These are phyloP conservation scores for Daldinia grandis DNA, from an alignment of 495 filamentous ascomycete species.

Conservation along the genomic window DNA sequence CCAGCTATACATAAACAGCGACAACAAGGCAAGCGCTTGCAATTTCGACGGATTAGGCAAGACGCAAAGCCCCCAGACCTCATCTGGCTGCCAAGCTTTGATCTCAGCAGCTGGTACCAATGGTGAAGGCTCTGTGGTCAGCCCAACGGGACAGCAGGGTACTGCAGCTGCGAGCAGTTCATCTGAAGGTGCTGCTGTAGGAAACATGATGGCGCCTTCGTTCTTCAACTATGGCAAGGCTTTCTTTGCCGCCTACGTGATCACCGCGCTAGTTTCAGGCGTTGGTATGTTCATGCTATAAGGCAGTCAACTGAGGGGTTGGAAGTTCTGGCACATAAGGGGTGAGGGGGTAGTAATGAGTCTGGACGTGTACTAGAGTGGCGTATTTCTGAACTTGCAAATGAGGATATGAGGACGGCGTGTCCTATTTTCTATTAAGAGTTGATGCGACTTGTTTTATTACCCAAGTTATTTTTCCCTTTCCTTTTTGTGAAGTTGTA, in stretches of 20 bases:
- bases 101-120: slow-evolving; percentile 53
- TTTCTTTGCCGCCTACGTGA: slow-evolving; percentile 67
- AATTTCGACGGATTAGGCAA: slow-evolving; percentile 75
- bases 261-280: slow-evolving; percentile 67
- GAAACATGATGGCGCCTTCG: slow-evolving; percentile 55
- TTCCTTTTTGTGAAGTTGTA: background rate
- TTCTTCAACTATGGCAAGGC: slow-evolving; percentile 65
- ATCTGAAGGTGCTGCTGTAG: slow-evolving; percentile 40
- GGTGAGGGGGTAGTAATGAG: slow-evolving; percentile 19
- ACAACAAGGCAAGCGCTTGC: slow-evolving; percentile 67
- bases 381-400: slow-evolving; percentile 17
- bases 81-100: slow-evolving; percentile 51
- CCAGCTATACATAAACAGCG: slow-evolving; percentile 75
- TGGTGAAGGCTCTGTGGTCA: slow-evolving; percentile 39
- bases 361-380: slow-evolving; percentile 34
- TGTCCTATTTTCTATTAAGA: slow-evolving; percentile 7
- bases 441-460: slow-evolving; percentile 12
- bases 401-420: slow-evolving; percentile 16
- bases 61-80: slow-evolving; percentile 54
- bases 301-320: slow-evolving; percentile 20
- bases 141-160: slow-evolving; percentile 35
- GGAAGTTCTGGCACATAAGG: slow-evolving; percentile 15
- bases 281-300: slow-evolving; percentile 76
- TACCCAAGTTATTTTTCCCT: background rate
- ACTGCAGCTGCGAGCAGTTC: slow-evolving; percentile 47